Evolutionary conservation across 495 filamentous ascomycete species (phyloP).

Genomic region (Astrothelium macrocarpum): DNA sequence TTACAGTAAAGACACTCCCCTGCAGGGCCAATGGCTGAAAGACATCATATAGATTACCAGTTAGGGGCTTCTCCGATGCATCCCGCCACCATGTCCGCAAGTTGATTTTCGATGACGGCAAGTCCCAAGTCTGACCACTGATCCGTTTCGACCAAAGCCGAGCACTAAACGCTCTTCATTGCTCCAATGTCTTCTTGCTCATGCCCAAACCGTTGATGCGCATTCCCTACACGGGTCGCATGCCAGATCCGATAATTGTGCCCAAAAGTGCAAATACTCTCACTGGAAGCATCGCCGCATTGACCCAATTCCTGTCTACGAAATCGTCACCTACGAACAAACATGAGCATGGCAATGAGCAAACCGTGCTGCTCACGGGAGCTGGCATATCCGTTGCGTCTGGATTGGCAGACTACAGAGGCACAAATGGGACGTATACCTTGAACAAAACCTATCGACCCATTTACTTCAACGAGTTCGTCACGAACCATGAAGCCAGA

Average conservation of each 20-base stretch:
- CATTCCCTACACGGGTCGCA: conserved; percentile 79
- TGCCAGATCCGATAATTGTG: conserved; percentile 68
- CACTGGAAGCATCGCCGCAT: conserved; percentile 63
- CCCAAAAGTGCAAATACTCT: conserved; percentile 59
- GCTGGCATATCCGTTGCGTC: conserved; percentile 91
- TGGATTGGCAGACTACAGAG: conserved; percentile 87
- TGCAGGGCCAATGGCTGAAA: too few species aligned
- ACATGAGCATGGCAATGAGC: conserved; percentile 34
- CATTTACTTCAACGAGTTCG: conserved; percentile 87
- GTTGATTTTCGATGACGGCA: conserved; percentile 4
- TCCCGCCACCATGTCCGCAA: neutral
- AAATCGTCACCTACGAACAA: neutral
- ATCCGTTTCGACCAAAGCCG: neutral
- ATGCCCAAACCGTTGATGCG: conserved; percentile 51
- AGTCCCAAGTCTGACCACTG: neutral
- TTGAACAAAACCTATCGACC: conserved; percentile 82
- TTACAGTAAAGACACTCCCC: too few species aligned
- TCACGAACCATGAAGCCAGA: conserved; percentile 68
- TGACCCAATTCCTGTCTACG: conserved; percentile 61
- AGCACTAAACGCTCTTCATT: neutral
- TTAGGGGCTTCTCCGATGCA: neutral
- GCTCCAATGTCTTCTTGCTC: neutral
- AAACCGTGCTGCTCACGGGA: conserved; percentile 75
- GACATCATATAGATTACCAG: neutral
- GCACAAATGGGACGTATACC: conserved; percentile 81